Percentiles rank a stretch among this genome's conserved stretches.
Evolutionary conservation across 371 early-diverging fungal species (phyloP).

Genomic region (Parasitella parasitica): DNA sequence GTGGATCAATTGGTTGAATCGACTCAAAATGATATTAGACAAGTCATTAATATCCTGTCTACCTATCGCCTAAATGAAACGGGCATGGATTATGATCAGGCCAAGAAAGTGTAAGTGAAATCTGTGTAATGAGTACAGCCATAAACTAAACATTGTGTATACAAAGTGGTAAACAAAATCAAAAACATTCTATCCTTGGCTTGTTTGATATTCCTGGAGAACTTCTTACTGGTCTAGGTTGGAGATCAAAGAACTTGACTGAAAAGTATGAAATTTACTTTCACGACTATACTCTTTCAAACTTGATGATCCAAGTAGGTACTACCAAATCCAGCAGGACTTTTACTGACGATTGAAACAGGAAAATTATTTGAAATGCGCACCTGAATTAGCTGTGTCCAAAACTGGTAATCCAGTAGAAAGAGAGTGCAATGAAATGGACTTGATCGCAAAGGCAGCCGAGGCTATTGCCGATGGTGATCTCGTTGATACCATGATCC

Average conservation of each 20-base stretch:
- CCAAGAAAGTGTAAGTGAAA: slow-evolving; percentile 72
- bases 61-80: slow-evolving; percentile 73
- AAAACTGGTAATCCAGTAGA: slow-evolving; percentile 16
- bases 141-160: too few relatives aligned
- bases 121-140: too few relatives aligned
- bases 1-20: slow-evolving; percentile 84
- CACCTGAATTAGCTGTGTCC: slow-evolving; percentile 24
- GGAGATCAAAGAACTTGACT: slow-evolving; percentile 54
- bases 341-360: slow-evolving; percentile 14
- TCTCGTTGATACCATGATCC: slow-evolving; percentile 79
- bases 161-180: slow-evolving; percentile 51
- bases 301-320: slow-evolving; percentile 79
- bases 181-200: slow-evolving; percentile 80
- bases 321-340: background rate
- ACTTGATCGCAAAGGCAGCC: slow-evolving; percentile 78
- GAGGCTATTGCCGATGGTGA: slow-evolving; percentile 92
- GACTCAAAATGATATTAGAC: slow-evolving; percentile 97
- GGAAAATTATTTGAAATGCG: slow-evolving; percentile 50
- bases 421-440: slow-evolving; percentile 41
- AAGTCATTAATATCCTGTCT: slow-evolving; percentile 94
- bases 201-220: slow-evolving; percentile 87
- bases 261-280: slow-evolving; percentile 95
- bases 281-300: slow-evolving; percentile 87
- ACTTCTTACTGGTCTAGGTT: slow-evolving; percentile 58
- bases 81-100: slow-evolving; percentile 79